Base-by-base conservation (phyloP, 495 filamentous ascomycete genomes). In the Tuber magnatum region DNA sequence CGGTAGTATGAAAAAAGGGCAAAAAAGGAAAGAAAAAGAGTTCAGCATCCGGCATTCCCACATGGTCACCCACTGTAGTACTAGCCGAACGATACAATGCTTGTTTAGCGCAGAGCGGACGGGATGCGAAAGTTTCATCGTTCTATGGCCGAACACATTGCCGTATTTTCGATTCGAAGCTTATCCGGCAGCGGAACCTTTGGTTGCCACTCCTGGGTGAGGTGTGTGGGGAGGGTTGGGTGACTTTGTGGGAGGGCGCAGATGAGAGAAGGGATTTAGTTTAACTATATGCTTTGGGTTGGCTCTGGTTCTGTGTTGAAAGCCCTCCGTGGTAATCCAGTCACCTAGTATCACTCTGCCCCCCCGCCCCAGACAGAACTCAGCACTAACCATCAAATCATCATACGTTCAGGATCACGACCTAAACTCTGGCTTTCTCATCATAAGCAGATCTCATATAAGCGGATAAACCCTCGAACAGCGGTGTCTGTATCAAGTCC, bases 191-290 rank as follows among this genome's bases (percentile, higher is more conserved):
- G n/a, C n/a, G 20, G 46, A 51, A 51, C 10, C n/a, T 5, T 28
- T 4, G 24, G 10, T 16, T 32, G 51, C 9, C n/a, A 14, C 9
- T 61, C n/a, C n/a, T 20, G n/a, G 28, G n/a, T 61, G 0, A 3
- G 0, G n/a, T 0, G 9, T 10, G 0, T 0, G 51, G 0, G 5
- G 12, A 2, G 14, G 28, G 14, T 28, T 16, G 1, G n/a, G 24
- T 51, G 48, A 22, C 8, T 51, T n/a, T 10, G 1, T 32, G 28
- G 14, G 56, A 16, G 12, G 28, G 43, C 18, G 2, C 43, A 65
- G 0, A 35, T 35, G 12, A 5, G n/a, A 28, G 12, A 28, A 5
- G 10, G 51, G 51, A 61, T 32, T 32, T 16, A 4, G 12, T 61
- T 32, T 28, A 14, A 61, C 24, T 9, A n/a, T 51, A 61, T 32